Evolutionary conservation across 169 alveolate species (phyloP).

Genomic region (Cryptosporidium meleagridis): DNA sequence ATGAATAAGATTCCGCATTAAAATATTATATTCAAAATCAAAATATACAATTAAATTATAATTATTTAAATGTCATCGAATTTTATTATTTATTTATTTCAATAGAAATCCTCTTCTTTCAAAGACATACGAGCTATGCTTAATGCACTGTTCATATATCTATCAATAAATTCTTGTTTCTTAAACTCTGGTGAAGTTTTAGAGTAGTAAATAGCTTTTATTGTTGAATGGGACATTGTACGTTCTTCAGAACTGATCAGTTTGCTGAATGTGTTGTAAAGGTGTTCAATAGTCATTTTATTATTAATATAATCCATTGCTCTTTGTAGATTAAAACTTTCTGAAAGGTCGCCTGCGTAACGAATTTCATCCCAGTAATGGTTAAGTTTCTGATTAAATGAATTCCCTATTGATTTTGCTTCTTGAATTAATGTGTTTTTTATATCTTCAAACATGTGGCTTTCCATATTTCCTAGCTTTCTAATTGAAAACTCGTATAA

Average conservation of each 20-base stretch:
- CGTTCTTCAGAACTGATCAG: neutral
- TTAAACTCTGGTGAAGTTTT: neutral
- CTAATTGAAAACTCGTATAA: conserved; percentile 14
- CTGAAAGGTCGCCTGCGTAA: neutral
- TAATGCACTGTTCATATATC: neutral
- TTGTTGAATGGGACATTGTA: neutral
- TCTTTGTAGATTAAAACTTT: conserved; percentile 6
- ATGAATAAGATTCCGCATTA: neutral
- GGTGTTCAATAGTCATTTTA: conserved; percentile 40
- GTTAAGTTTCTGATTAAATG: conserved; percentile 15
- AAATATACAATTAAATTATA: neutral
- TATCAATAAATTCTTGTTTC: conserved; percentile 9
- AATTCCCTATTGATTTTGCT: conserved; percentile 11
- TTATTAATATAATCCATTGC: conserved; percentile 60
- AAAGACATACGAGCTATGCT: conserved; percentile 9
- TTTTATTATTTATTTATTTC: neutral
- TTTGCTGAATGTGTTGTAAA: conserved; percentile 50
- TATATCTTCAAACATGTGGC: neutral
- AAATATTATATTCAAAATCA: neutral
- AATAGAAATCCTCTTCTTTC: conserved; percentile 15
- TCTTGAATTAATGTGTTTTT: conserved; percentile 33
- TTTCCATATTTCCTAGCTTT: conserved; percentile 37
- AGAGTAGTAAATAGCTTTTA: neutral
- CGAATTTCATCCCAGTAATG: conserved; percentile 67
- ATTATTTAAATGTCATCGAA: neutral